Conservation (phyloP, 305 asterid genomes). For the Fraxinus ornus region DNA sequence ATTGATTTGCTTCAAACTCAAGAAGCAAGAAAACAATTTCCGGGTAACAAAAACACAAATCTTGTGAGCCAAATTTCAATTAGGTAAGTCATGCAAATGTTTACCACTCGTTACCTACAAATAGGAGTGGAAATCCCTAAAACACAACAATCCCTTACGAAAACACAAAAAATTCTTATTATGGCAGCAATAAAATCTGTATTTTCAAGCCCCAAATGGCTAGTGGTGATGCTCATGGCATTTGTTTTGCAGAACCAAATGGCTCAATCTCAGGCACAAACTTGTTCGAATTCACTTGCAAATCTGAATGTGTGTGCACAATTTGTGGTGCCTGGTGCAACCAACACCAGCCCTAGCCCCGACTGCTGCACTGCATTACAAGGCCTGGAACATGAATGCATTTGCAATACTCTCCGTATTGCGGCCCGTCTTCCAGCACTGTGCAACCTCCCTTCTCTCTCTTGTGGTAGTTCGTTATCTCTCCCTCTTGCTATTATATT, state of each 20-base stretch:
- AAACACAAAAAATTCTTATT: neutral
- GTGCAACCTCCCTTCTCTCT: conserved; percentile 68
- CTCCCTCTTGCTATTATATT: neutral
- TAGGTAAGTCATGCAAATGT: conserved; percentile 56
- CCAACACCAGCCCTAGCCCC: conserved; percentile 35
- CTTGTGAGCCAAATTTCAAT: conserved; percentile 17
- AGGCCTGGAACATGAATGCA: conserved; percentile 51
- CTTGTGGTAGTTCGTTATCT: conserved; percentile 33
- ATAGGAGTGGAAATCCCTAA: neutral
- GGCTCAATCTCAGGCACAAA: conserved; percentile 30
- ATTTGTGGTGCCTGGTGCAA: conserved; percentile 53
- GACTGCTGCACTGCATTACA: conserved; percentile 65
- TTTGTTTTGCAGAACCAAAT: conserved; percentile 32
- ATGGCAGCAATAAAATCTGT: conserved; percentile 32
- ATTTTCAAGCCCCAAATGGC: neutral
- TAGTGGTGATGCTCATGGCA: conserved; percentile 27
- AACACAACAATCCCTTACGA: neutral
- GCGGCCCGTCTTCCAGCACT: conserved; percentile 61
- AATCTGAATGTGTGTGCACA: conserved; percentile 51
- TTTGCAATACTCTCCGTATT: conserved; percentile 59
- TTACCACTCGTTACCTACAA: conserved; percentile 16
- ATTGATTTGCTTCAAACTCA: neutral
- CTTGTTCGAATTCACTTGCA: conserved; percentile 42
- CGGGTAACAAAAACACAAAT: neutral
- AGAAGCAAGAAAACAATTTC: neutral